phyloP scores from a whole-genome alignment of 2,329 filamentous ascomycete species.

The Stachybotrys echinatus region DNA sequence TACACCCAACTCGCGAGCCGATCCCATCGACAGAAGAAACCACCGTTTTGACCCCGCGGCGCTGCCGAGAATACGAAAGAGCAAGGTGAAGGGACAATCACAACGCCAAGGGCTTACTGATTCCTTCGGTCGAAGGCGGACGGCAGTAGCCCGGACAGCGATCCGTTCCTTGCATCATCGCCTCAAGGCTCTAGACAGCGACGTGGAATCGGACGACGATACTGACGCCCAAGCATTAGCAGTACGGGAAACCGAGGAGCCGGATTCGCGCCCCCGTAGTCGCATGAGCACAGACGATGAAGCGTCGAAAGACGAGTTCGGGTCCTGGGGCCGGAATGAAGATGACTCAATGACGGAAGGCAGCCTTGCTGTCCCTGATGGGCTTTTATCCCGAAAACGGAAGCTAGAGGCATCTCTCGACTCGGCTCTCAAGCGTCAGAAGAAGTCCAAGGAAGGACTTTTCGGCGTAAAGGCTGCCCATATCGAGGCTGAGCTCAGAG shows the following conservation, averaged over 20 bases:
- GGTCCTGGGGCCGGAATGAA: conserved; percentile 43
- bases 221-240: conserved; percentile 49
- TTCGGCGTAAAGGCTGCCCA: conserved; percentile 59
- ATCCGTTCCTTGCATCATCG: conserved; percentile 76
- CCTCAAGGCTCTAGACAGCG: conserved; percentile 57
- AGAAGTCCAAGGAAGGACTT: conserved; percentile 74
- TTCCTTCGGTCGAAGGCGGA: conserved; percentile 59
- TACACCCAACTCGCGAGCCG: conserved; percentile 60
- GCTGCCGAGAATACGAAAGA: conserved; percentile 71
- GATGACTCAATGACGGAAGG: conserved; percentile 68
- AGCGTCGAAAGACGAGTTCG: conserved; percentile 43
- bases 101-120: conserved; percentile 62
- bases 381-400: conserved; percentile 57
- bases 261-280: conserved; percentile 75
- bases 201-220: conserved; percentile 88
- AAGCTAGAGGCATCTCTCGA: conserved; percentile 65
- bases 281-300: conserved; percentile 63
- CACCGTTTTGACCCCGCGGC: conserved; percentile 52
- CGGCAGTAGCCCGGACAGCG: conserved; percentile 50
- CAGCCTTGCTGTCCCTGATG: conserved; percentile 61
- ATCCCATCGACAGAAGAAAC: conserved; percentile 56
- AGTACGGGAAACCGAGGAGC: conserved; percentile 75
- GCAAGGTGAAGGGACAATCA: conserved; percentile 46
- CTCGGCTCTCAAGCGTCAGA: conserved; percentile 70
- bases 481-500: conserved; percentile 44